phyloP scores from a whole-genome alignment of 2,329 filamentous ascomycete species.

The Parastagonospora nodorum region DNA sequence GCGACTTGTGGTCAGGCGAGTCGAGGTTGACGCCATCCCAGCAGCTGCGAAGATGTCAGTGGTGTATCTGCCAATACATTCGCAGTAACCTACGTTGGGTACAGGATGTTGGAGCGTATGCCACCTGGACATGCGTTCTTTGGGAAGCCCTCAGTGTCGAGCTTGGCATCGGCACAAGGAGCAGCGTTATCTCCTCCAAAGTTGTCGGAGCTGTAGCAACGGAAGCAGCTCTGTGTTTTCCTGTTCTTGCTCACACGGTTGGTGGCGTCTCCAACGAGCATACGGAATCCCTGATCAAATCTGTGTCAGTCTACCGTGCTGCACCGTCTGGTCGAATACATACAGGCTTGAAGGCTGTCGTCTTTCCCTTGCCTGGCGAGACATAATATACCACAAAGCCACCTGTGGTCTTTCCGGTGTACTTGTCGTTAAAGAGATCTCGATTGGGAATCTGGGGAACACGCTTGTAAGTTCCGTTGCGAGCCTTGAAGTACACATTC shows the following conservation, averaged over 20 bases:
- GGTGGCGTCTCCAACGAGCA: slow-evolving; percentile 51
- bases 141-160: slow-evolving; percentile 21
- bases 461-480: slow-evolving; percentile 40
- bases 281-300: slow-evolving; percentile 49
- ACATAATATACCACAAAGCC: slow-evolving; percentile 57
- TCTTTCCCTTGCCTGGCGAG: slow-evolving; percentile 46
- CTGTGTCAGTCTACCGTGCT: background rate
- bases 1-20: slow-evolving; percentile 60
- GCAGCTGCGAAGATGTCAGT: slow-evolving; percentile 41
- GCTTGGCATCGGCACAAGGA: slow-evolving; percentile 30
- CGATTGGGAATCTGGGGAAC: slow-evolving; percentile 36
- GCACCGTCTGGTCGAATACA: background rate
- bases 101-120: slow-evolving; percentile 30
- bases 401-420: slow-evolving; percentile 41
- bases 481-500: slow-evolving; percentile 40
- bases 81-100: slow-evolving; percentile 18
- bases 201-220: slow-evolving; percentile 54
- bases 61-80: background rate
- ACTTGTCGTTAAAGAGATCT: slow-evolving; percentile 34
- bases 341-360: slow-evolving; percentile 50
- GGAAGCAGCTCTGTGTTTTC: slow-evolving; percentile 50
- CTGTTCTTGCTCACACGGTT: slow-evolving; percentile 22
- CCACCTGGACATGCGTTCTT: slow-evolving; percentile 21
- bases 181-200: slow-evolving; percentile 50
- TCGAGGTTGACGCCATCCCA: slow-evolving; percentile 57